Evolutionary conservation across 306 rosid genomes (phyloP).

Genomic region (Cicer judaicum): DNA sequence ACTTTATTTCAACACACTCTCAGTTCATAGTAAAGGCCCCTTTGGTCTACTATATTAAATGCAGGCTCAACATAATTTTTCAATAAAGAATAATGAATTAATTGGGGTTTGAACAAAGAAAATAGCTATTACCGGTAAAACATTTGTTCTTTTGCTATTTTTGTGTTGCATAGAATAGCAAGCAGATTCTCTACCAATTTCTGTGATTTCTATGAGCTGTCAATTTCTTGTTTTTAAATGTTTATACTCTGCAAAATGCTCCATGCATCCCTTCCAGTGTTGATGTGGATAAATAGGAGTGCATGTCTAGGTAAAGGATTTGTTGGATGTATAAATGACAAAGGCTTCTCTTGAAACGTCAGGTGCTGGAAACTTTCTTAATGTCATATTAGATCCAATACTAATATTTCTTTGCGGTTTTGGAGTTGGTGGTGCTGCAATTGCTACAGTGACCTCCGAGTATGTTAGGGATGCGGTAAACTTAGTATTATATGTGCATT

Average conservation of each 20-base stretch:
- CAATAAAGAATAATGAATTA: slow-evolving; percentile 8
- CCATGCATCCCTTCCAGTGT: slow-evolving; percentile 18
- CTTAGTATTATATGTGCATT: slow-evolving; percentile 54
- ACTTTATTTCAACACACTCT: background rate
- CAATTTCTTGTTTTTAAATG: slow-evolving; percentile 20
- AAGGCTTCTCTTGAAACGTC: slow-evolving; percentile 42
- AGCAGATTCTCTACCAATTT: slow-evolving; percentile 23
- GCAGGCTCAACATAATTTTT: background rate
- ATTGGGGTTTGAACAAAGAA: background rate
- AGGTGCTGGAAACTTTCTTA: slow-evolving; percentile 83
- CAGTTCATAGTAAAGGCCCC: slow-evolving; percentile 11
- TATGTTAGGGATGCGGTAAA: slow-evolving; percentile 91
- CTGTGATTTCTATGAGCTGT: slow-evolving; percentile 8
- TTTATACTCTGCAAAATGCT: slow-evolving; percentile 15
- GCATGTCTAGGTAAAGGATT: slow-evolving; percentile 23
- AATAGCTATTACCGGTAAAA: slow-evolving; percentile 6
- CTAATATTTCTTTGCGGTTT: slow-evolving; percentile 68
- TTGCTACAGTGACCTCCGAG: slow-evolving; percentile 91
- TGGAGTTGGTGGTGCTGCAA: slow-evolving; percentile 89
- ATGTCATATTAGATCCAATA: slow-evolving; percentile 73
- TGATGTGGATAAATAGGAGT: slow-evolving; percentile 31
- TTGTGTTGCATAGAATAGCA: background rate
- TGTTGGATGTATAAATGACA: slow-evolving; percentile 37
- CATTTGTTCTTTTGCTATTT: background rate
- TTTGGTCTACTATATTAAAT: slow-evolving; percentile 13